Conservation (phyloP, 257 asterid species). For the Ballota nigra region DNA sequence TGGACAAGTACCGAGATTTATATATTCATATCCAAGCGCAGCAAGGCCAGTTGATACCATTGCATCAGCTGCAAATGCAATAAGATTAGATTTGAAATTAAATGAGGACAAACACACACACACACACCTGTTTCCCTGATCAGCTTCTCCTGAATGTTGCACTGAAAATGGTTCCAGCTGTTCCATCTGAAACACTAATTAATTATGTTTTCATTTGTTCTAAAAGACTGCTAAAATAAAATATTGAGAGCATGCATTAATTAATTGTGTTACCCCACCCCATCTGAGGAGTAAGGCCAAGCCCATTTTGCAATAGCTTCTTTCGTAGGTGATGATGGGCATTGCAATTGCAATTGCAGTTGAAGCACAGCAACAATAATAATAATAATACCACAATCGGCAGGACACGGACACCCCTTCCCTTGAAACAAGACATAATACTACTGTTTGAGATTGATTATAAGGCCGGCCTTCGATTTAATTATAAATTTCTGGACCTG, state of each 20-base stretch:
- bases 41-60: conserved; percentile 74
- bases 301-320: conserved; percentile 55
- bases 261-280: too few relatives aligned
- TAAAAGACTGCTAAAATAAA: too few relatives aligned
- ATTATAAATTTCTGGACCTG: too few relatives aligned
- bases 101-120: background rate
- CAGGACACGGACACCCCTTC: background rate
- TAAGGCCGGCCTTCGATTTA: too few relatives aligned
- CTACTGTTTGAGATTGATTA: too few relatives aligned
- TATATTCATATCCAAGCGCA: conserved; percentile 57
- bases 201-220: background rate
- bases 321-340: conserved; percentile 13
- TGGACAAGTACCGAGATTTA: conserved; percentile 47
- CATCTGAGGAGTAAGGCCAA: conserved; percentile 78
- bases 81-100: background rate
- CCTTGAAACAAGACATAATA: too few relatives aligned
- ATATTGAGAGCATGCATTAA: too few relatives aligned
- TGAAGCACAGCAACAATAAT: background rate
- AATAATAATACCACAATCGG: conserved; percentile 2
- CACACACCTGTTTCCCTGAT: conserved; percentile 66
- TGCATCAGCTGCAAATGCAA: conserved; percentile 62
- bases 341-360: conserved; percentile 18
- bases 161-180: conserved; percentile 92
- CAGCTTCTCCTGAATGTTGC: conserved; percentile 65
- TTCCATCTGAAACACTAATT: conserved; percentile 60